Percentiles rank a stretch among this genome's conserved stretches.
phyloP scores from a whole-genome alignment of 2,329 filamentous ascomycete genomes.

The Venturia asperata region DNA sequence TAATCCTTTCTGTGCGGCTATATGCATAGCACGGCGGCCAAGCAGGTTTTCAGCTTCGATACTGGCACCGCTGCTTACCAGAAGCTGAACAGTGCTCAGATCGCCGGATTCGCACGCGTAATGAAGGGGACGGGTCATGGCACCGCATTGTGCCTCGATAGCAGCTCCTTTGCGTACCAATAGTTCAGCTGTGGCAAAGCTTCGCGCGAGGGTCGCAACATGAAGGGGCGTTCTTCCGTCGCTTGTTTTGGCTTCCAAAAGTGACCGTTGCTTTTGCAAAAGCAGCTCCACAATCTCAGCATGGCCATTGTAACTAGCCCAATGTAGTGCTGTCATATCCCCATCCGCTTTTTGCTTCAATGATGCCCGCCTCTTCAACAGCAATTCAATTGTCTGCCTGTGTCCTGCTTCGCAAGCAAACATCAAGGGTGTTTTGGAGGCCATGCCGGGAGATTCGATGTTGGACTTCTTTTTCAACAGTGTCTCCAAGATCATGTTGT shows the following conservation, averaged over 20 bases:
- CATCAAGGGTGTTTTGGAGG: constrained; percentile 24
- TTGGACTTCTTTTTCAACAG: constrained; percentile 30
- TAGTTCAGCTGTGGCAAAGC: constrained; percentile 34
- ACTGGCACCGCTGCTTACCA: constrained; percentile 30
- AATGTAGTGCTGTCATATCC: constrained; percentile 33
- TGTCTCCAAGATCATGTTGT: constrained; percentile 28
- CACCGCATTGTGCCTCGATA: constrained; percentile 28
- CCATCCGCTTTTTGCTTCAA: constrained; percentile 28
- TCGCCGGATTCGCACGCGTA: constrained; percentile 33
- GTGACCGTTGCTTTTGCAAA: constrained; percentile 30
- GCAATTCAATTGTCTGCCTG: constrained; percentile 15
- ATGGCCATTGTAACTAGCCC: constrained; percentile 32
- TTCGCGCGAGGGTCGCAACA: constrained; percentile 30
- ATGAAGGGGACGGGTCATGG: constrained; percentile 31
- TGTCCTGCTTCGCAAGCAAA: constrained; percentile 22
- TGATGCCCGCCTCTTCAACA: constrained; percentile 22
- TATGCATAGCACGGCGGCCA: constrained; percentile 31
- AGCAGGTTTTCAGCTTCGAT: constrained; percentile 30
- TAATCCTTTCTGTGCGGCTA: constrained; percentile 29
- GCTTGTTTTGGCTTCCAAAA: constrained; percentile 33
- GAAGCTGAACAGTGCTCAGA: constrained; percentile 28
- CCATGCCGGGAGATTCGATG: constrained; percentile 22
- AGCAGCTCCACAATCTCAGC: constrained; percentile 33
- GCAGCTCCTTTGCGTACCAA: constrained; percentile 30
- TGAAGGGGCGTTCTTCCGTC: constrained; percentile 33